phyloP scores from a whole-genome alignment of 2,329 filamentous ascomycete species.

The Alternaria triticimaculans region DNA sequence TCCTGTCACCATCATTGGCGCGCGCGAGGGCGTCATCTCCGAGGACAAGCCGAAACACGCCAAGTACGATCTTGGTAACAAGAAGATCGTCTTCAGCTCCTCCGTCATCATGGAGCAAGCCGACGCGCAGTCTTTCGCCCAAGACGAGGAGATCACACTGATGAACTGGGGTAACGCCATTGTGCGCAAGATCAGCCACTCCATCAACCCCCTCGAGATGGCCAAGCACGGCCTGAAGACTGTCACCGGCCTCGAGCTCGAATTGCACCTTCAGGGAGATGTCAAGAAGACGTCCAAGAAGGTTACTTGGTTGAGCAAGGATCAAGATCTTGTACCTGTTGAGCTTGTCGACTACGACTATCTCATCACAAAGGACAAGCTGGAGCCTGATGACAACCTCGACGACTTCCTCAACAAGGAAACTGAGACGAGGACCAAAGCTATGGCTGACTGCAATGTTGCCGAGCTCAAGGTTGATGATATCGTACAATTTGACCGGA shows the following conservation, averaged over 20 bases:
- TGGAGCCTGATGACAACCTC: conserved; percentile 82
- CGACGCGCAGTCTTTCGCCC: conserved; percentile 80
- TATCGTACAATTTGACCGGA: conserved; percentile 93
- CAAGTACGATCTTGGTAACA: conserved; percentile 88
- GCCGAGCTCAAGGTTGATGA: conserved; percentile 80
- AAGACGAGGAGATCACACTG: conserved; percentile 89
- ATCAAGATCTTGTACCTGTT: conserved; percentile 79
- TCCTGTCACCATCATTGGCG: conserved; percentile 71
- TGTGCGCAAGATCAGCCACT: conserved; percentile 69
- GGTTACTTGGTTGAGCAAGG: conserved; percentile 86
- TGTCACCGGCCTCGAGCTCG: conserved; percentile 75
- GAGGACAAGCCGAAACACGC: conserved; percentile 85
- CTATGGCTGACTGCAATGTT: conserved; percentile 82
- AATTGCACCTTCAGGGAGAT: conserved; percentile 90
- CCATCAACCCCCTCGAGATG: conserved; percentile 54
- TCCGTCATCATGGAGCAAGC: conserved; percentile 83
- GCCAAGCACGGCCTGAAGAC: conserved; percentile 54
- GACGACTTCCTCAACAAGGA: conserved; percentile 82
- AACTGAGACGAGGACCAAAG: conserved; percentile 76
- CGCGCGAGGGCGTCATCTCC: conserved; percentile 60
- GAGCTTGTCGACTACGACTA: conserved; percentile 96
- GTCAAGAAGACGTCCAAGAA: conserved; percentile 97
- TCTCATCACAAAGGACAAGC: conserved; percentile 91
- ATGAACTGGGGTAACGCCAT: conserved; percentile 97
- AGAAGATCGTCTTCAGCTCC: conserved; percentile 81